These are phyloP conservation scores for Lactifluus subvellereus DNA, from an alignment of 768 basidiomycete genomes.

Conservation along the genomic window DNA sequence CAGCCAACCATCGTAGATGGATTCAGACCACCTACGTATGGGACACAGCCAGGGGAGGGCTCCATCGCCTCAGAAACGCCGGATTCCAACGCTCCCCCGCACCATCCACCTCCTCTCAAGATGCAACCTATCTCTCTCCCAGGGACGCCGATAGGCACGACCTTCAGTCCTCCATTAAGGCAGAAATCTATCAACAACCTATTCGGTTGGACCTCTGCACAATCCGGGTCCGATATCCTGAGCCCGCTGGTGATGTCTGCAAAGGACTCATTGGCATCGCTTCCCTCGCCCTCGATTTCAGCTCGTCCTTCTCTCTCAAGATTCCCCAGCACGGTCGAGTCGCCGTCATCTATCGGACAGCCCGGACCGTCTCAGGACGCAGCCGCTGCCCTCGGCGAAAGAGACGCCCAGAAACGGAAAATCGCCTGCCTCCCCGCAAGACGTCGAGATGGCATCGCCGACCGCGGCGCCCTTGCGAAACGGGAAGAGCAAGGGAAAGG, in stretches of 20 bases:
- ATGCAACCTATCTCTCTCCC: constrained; percentile 29
- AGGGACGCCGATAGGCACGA: constrained; percentile 30
- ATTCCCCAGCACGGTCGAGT: constrained; percentile 2
- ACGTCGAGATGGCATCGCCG: constrained; percentile 20
- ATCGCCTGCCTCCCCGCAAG: constrained; percentile 7
- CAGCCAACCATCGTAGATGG: constrained; percentile 13
- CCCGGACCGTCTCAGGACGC: background rate
- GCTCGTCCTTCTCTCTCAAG: constrained; percentile 13
- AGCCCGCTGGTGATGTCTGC: constrained; percentile 26
- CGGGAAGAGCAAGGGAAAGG: constrained; percentile 18
- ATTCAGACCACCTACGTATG: background rate
- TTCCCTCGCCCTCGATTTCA: constrained; percentile 20
- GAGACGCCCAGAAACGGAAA: background rate
- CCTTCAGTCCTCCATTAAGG: constrained; percentile 26
- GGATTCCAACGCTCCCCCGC: background rate
- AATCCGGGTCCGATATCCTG: constrained; percentile 26
- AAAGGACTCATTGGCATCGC: constrained; percentile 12
- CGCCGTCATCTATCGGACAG: background rate
- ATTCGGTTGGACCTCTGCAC: constrained; percentile 27
- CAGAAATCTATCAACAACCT: constrained; percentile 26
- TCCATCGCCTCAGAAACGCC: background rate
- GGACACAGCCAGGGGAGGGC: background rate
- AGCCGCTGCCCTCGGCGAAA: background rate
- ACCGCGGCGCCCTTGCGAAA: constrained; percentile 1
- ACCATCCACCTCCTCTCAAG: constrained; percentile 26